These are phyloP conservation scores for Entoloma clypeatum DNA, from an alignment of 1,284 basidiomycete genomes.

Conservation along the genomic window DNA sequence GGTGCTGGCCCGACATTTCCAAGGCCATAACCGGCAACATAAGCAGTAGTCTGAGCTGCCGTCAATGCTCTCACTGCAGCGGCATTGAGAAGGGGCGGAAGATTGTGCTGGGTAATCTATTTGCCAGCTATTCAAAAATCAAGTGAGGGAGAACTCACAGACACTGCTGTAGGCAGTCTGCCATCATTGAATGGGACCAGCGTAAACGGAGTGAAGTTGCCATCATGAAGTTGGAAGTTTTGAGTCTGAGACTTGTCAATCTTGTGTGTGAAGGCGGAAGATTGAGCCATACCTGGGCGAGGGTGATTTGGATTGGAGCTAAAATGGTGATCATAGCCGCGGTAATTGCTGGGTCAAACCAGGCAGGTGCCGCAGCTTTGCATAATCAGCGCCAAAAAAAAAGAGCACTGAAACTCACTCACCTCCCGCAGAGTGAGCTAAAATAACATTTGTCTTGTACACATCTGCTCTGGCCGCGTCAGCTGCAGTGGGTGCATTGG, in stretches of 20 bases:
- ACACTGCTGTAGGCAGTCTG: slow-evolving; percentile 11
- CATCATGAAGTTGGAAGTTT: slow-evolving; percentile 12
- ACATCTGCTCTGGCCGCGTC: slow-evolving; percentile 13
- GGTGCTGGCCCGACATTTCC: slow-evolving; percentile 4
- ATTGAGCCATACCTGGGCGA: slow-evolving; percentile 13
- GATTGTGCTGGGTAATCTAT: slow-evolving; percentile 10
- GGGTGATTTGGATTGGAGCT: slow-evolving; percentile 10
- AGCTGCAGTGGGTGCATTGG: slow-evolving; percentile 2
- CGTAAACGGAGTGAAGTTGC: slow-evolving; percentile 5
- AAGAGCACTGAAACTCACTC: slow-evolving; percentile 5
- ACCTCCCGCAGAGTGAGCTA: slow-evolving; percentile 11
- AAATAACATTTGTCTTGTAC: slow-evolving; percentile 8
- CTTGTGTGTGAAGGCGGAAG: slow-evolving; percentile 7
- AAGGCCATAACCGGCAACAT: slow-evolving; percentile 10
- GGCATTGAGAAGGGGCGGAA: slow-evolving; percentile 7
- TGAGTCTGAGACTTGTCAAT: slow-evolving; percentile 9
- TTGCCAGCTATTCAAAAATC: slow-evolving; percentile 9
- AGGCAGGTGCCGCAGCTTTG: slow-evolving; percentile 11
- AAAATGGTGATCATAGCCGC: no score
- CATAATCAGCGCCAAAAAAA: slow-evolving; percentile 6
- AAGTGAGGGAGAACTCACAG: slow-evolving; percentile 12
- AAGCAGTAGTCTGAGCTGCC: slow-evolving; percentile 4
- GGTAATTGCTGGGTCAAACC: slow-evolving; percentile 11
- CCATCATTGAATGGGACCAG: slow-evolving; percentile 15
- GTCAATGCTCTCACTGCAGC: slow-evolving; percentile 11